phyloP scores from a whole-genome alignment of 805 yeast species.

The Nakazawaea molendinolei region DNA sequence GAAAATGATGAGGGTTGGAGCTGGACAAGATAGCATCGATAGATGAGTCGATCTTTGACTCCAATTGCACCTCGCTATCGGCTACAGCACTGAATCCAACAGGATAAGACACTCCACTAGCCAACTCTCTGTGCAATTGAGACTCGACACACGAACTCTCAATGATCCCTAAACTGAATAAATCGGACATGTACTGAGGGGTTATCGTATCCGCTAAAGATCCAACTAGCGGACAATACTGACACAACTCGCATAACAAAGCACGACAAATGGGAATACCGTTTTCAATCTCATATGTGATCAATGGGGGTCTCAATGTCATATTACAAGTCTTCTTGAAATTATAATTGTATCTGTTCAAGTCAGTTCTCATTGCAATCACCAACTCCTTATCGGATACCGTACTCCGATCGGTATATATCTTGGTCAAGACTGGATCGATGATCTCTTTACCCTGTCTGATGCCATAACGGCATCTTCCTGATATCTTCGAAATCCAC shows the following conservation, averaged over 20 bases:
- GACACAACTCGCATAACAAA: slow-evolving; percentile 32
- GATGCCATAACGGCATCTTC: too few relatives aligned
- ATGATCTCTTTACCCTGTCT: background rate
- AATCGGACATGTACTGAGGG: slow-evolving; percentile 44
- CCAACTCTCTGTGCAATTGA: slow-evolving; percentile 43
- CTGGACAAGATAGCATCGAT: slow-evolving; percentile 41
- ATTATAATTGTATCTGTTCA: slow-evolving; percentile 22
- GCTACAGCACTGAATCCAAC: slow-evolving; percentile 33
- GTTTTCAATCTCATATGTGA: slow-evolving; percentile 28
- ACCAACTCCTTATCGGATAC: slow-evolving; percentile 16
- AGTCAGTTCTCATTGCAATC: slow-evolving; percentile 31
- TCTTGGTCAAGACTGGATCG: slow-evolving; percentile 6
- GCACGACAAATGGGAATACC: slow-evolving; percentile 37
- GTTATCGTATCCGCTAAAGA: slow-evolving; percentile 41
- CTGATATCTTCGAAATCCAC: slow-evolving; percentile 28
- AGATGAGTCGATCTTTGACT: slow-evolving; percentile 27
- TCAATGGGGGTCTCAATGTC: slow-evolving; percentile 8
- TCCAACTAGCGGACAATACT: slow-evolving; percentile 37
- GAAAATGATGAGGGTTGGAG: slow-evolving; percentile 37
- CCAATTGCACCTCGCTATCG: background rate
- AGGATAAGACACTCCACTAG: slow-evolving; percentile 44
- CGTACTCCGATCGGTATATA: background rate
- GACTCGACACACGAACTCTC: slow-evolving; percentile 38
- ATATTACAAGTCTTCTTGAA: slow-evolving; percentile 9
- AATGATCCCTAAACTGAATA: slow-evolving; percentile 37